Conservation (phyloP, 306 rosid genomes). For the Heteromeles arbutifolia region DNA sequence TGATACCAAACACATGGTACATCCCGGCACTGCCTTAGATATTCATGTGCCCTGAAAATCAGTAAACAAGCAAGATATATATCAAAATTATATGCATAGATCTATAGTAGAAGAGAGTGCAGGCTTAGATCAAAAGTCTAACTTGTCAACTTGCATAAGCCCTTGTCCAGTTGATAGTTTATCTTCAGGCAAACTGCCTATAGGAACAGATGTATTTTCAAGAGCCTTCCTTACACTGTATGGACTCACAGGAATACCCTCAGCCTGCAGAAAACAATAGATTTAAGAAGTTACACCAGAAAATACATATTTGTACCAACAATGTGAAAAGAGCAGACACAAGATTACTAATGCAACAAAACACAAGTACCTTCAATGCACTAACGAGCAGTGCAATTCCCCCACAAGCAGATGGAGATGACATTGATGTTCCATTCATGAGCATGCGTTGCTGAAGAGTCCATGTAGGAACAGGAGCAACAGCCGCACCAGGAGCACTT, state of each 20-base stretch:
- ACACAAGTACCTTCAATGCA: conserved; percentile 75
- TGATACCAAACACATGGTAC: conserved; percentile 73
- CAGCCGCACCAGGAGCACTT: conserved; percentile 99
- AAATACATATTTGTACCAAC: conserved; percentile 13
- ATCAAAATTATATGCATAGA: background rate
- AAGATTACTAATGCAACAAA: conserved; percentile 2
- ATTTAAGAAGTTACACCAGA: conserved; percentile 16
- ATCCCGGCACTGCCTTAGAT: conserved; percentile 50
- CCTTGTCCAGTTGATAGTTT: conserved; percentile 89
- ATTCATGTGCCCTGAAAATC: conserved; percentile 79
- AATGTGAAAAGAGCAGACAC: conserved; percentile 13
- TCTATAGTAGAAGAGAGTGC: background rate
- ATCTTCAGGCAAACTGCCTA: conserved; percentile 75
- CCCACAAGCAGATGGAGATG: conserved; percentile 99
- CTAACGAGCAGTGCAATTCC: conserved; percentile 87
- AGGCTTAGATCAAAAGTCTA: conserved; percentile 30
- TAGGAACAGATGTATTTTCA: conserved; percentile 73
- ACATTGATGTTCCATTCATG: conserved; percentile 99
- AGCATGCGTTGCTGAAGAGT: conserved; percentile 97
- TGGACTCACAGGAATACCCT: conserved; percentile 83
- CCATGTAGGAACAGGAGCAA: conserved; percentile 99
- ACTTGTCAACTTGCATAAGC: conserved; percentile 99
- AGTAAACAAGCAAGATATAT: conserved; percentile 12
- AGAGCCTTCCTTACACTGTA: conserved; percentile 83
- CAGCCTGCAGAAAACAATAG: conserved; percentile 53